A percentile compares a stretch with the other conserved stretches of the same genome.
Conservation (phyloP, 192 early-diverging fungal genomes). For the Pecoramyces ruminantium region DNA sequence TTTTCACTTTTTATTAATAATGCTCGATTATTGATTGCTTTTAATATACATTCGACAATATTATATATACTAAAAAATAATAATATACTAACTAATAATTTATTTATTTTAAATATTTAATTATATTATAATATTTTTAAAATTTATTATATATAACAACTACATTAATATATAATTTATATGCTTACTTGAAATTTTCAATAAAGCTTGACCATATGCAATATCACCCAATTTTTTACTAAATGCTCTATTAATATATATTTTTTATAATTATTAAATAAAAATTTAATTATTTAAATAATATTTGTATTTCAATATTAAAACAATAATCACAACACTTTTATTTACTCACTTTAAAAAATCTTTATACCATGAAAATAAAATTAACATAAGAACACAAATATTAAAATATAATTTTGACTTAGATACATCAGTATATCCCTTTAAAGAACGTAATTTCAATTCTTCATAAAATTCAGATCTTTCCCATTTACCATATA, state of each 20-base stretch:
- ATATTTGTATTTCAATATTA: too few species aligned
- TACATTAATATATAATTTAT: too few species aligned
- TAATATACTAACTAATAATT: background rate
- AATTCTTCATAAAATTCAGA: background rate
- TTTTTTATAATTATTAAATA: too few species aligned
- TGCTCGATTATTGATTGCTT: background rate
- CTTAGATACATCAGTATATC: background rate
- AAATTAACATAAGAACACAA: background rate
- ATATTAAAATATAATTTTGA: background rate
- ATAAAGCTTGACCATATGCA: background rate
- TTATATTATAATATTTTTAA: too few species aligned
- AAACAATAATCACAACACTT: too few species aligned
- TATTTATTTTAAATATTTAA: too few species aligned
- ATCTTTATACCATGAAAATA: background rate
- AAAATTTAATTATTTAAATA: too few species aligned
- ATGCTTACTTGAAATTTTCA: background rate
- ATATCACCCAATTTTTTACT: background rate
- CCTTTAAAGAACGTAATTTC: background rate
- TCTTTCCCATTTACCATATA: background rate
- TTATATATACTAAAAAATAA: background rate
- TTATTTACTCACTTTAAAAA: background rate
- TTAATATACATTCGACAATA: background rate
- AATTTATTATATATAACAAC: too few species aligned
- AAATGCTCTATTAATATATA: background rate
- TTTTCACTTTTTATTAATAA: background rate